Conservation (phyloP, 345 rosid species). For the Chamaenerion angustifolium region DNA sequence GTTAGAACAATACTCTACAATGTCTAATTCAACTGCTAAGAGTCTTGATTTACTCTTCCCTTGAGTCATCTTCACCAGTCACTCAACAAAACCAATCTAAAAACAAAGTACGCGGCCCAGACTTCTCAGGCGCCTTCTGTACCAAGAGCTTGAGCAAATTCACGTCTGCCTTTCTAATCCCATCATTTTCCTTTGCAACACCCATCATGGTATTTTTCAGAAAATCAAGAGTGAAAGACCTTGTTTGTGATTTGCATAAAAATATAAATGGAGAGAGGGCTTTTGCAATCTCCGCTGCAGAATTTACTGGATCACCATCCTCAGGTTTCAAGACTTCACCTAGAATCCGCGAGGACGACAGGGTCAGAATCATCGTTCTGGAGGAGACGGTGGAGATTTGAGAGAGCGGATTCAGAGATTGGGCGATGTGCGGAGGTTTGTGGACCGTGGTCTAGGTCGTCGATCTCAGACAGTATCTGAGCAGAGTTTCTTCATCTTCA, state of each 20-base stretch:
- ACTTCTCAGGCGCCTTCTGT: conserved; percentile 81
- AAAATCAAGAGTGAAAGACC: conserved; percentile 56
- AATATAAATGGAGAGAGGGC: conserved; percentile 48
- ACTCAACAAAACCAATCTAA: conserved; percentile 37
- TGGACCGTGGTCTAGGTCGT: conserved; percentile 13
- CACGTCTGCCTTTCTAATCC: conserved; percentile 36
- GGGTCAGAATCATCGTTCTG: conserved; percentile 26
- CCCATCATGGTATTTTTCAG: conserved; percentile 28
- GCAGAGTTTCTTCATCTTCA: conserved; percentile 19
- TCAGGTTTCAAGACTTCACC: conserved; percentile 37
- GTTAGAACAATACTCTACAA: too few species aligned
- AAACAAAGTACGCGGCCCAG: conserved; percentile 57
- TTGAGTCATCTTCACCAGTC: conserved; percentile 51
- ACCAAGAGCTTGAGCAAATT: conserved; percentile 57
- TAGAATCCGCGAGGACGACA: conserved; percentile 42
- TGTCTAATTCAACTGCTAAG: conserved; percentile 77
- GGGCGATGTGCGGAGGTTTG: conserved; percentile 11
- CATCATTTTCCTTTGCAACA: conserved; percentile 22
- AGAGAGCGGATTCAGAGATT: conserved; percentile 27
- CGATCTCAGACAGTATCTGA: conserved; percentile 17
- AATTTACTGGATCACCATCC: conserved; percentile 48
- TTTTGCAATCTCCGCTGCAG: conserved; percentile 60
- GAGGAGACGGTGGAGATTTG: conserved; percentile 38
- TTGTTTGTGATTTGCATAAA: conserved; percentile 43
- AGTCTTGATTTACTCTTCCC: conserved; percentile 62